These are phyloP conservation scores for Oryza glumipatula DNA, from an alignment of 176 grass and related monocot genomes.

Conservation along the genomic window DNA sequence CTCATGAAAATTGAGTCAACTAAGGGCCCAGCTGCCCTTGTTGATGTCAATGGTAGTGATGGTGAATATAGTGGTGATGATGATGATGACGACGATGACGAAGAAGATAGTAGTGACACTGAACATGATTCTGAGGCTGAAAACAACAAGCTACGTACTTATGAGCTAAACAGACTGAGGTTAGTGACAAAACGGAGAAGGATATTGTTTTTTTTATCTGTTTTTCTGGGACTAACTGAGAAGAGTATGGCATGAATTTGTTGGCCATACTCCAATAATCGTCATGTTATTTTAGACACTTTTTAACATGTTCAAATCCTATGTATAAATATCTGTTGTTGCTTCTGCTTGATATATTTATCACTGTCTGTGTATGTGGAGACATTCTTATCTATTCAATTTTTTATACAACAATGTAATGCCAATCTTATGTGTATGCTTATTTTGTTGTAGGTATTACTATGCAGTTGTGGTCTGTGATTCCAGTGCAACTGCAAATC, in stretches of 20 bases:
- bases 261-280: not conserved
- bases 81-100: constrained; percentile 18
- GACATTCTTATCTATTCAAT: not conserved
- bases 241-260: not conserved
- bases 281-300: not conserved
- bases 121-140: constrained; percentile 55
- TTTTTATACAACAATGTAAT: constrained; percentile 7
- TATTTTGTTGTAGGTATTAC: constrained; percentile 73
- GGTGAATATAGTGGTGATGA: constrained; percentile 16
- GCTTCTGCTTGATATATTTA: constrained; percentile 2
- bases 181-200: constrained; percentile 28
- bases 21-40: constrained; percentile 62
- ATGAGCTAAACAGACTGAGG: constrained; percentile 93
- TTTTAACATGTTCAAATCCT: constrained; percentile 12
- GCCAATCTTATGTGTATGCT: constrained; percentile 5
- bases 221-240: not conserved
- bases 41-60: constrained; percentile 44
- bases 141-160: constrained; percentile 75
- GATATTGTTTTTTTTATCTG: constrained; percentile 14
- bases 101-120: constrained; percentile 14
- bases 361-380: constrained; percentile 6
- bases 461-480: constrained; percentile 85
- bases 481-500: constrained; percentile 82
- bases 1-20: constrained; percentile 82
- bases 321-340: constrained; percentile 5